A percentile compares a stretch with the other conserved stretches of the same genome.
Evolutionary conservation across 805 yeast species (phyloP).

Genomic region (Nakazawaea holstii): DNA sequence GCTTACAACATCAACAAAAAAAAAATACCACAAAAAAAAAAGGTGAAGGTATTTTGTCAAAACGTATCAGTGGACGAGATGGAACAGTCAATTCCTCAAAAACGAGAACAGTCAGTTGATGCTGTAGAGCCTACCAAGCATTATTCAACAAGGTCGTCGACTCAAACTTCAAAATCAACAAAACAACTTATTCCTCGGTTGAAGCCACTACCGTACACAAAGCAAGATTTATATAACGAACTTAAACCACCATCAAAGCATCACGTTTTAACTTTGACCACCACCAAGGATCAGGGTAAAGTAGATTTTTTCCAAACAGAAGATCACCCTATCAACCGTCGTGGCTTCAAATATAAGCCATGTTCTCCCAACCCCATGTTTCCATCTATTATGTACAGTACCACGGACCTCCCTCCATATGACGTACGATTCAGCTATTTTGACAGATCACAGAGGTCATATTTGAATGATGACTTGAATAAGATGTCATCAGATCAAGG

Average conservation of each 20-base stretch:
- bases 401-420: conserved; percentile 71
- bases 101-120: conserved; percentile 5
- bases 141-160: conserved; percentile 11
- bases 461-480: conserved; percentile 30
- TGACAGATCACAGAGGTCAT: conserved; percentile 63
- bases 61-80: neutral
- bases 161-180: conserved; percentile 4
- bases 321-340: conserved; percentile 75
- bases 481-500: conserved; percentile 61
- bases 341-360: conserved; percentile 77
- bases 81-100: conserved; percentile 1
- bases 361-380: conserved; percentile 68
- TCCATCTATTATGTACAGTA: conserved; percentile 52
- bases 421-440: conserved; percentile 51
- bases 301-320: conserved; percentile 42
- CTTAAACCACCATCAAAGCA: conserved; percentile 17
- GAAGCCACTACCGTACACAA: conserved; percentile 28
- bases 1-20: too few relatives aligned
- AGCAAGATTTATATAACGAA: conserved; percentile 20
- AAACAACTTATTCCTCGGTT: conserved; percentile 22
- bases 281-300: conserved; percentile 2
- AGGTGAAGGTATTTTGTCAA: neutral
- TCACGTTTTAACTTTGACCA: conserved; percentile 11
- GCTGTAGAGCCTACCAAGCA: conserved; percentile 8
- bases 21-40: neutral